Evolutionary conservation across 148 eudicot species (phyloP), one percentile per base, ranked within the genome.

Genomic region (Rhododendron vialii): DNA sequence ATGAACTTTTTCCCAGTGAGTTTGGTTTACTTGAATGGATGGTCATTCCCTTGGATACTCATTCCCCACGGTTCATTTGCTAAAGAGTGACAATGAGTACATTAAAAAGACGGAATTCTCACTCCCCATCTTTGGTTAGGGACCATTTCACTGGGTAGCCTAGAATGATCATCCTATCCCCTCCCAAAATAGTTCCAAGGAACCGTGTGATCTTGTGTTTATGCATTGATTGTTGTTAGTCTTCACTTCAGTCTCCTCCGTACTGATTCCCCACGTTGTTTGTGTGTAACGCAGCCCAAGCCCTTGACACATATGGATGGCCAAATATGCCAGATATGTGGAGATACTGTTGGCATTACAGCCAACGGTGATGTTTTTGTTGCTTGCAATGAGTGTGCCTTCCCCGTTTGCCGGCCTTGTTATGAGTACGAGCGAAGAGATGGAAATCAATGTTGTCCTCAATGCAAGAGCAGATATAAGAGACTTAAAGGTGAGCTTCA

Each of bases 391-490:
- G 96, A 94, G 84, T 94, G 96, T 91, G 96, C 93, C 30, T 94
- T 93, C 74, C 96, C 96, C 17, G 95, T 94, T 81, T 94, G 96
- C 83, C 88, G 92, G 89, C 92, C 94, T 87, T 94, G 96, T 80
- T 94, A 94, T 89, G 96, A 94, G 87, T 94, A 94, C 74, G 96
- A 94, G 89, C 88, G 96, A 61, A 93, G 90, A 88, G 96, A 94
- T 63, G 96, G 96, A 57, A 93, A 91, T 82, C 96, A 94, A 86
- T 90, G 91, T 26, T 94, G 98, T 75, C 94, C 98, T 84, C 98
- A 95, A 90, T 95, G 98, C 90, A 95, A 96, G 93, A 94, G 98
- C 61, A 90, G 98, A 92, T 96, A 96, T 82, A 96, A 87, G 89
- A 91, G 98, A 84, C 98, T 88, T 81, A 93, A 94, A 92, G 98